Evolutionary conservation across 805 yeast genomes (phyloP), one percentile per base, ranked within the genome.

Genomic region (Monosporozyma siamensis): DNA sequence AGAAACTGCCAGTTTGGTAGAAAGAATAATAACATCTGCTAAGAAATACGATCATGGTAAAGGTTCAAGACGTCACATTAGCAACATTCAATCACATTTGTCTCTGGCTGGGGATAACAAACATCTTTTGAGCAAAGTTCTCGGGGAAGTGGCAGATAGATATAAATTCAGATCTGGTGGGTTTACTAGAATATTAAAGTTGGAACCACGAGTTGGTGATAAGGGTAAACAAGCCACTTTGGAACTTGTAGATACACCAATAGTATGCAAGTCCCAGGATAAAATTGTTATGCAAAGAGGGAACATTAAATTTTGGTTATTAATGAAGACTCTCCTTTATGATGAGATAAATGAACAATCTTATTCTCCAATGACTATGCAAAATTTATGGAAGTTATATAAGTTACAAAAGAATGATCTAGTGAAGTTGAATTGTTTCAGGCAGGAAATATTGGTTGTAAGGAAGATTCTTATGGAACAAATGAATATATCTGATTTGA

Each of bases 181-280:
- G 1, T 90, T 81, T 66, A 87, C 97, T 3, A 76, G 97, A 51
- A 76, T 90, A 42, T 66, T 88, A 48, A 80, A 75, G 52, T 68
- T 92, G 47, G 97, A 92, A 62, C 87, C 89, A 14, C 72, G 97
- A 50, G 63, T 81, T 38, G 89, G 92, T 43, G 98, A 92, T 60
- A 82, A 79, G 47, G 95, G 97, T 0, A 89, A 89, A 25, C 92
- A 85, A 71, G 80, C 92, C 0, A 79, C 89, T 7, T 57, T 92
- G 42, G 98, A 92, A 63, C 69, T 92, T 38, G 94, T 90, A 1
- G 95, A 84, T 52, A 77, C 80, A 4, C 63, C 69, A 3, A 56
- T 58, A 6, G 25, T 51, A 6, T n/a, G 7, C 5, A 17, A 17
- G 5, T 58, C 50, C 24, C 23, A 47, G 4, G 45, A 41, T 22